Percentiles rank a stretch among this genome's conserved stretches.
phyloP scores from a whole-genome alignment of 2,329 filamentous ascomycete species.

The Colletotrichum eremochloae region DNA sequence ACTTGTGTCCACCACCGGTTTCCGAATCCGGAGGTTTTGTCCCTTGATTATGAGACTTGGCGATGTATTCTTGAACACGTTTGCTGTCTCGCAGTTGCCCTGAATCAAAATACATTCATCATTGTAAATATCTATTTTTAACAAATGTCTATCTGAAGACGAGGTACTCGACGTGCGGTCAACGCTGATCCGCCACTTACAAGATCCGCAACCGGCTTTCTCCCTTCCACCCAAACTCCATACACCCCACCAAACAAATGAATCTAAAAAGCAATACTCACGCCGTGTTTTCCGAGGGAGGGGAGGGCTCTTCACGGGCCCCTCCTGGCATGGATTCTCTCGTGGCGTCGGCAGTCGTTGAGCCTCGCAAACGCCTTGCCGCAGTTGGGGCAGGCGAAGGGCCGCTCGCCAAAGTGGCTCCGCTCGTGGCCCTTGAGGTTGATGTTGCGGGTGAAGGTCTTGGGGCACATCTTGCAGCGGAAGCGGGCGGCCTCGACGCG shows the following conservation, averaged over 20 bases:
- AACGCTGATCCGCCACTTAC: background rate
- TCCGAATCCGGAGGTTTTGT: background rate
- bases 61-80: too few species aligned
- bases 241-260: too few species aligned
- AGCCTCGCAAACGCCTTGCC: constrained; percentile 51
- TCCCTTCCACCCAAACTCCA: background rate
- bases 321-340: constrained; percentile 46
- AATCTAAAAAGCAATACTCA: background rate
- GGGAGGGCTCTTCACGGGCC: constrained; percentile 1
- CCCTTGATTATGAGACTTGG: background rate
- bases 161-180: background rate
- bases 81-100: too few species aligned
- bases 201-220: background rate
- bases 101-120: background rate
- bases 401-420: constrained; percentile 53
- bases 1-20: background rate
- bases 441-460: constrained; percentile 54
- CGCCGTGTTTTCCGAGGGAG: background rate
- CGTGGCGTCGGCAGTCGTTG: constrained; percentile 52
- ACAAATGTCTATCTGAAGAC: background rate
- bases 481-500: constrained; percentile 45
- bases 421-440: constrained; percentile 52
- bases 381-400: constrained; percentile 49
- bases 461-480: constrained; percentile 52
- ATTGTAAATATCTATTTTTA: background rate